Evolutionary conservation across 1,139 yeast species (phyloP).

Genomic region (Nematodospora anomalae): DNA sequence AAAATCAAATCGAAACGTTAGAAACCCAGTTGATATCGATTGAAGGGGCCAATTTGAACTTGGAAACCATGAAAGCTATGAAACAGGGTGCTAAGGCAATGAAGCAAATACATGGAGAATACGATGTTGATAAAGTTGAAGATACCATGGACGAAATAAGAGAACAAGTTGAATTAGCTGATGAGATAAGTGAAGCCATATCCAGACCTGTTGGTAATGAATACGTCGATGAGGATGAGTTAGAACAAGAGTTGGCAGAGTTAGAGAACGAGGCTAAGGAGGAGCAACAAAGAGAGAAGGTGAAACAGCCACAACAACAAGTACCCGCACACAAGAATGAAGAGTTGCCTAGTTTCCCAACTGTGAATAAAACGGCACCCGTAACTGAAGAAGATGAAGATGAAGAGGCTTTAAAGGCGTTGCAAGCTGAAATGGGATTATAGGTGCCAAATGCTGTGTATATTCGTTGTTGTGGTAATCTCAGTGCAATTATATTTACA

Average conservation of each 20-base stretch:
- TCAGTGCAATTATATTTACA: too few species aligned
- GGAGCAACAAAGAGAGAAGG: constrained; percentile 26
- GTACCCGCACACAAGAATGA: constrained; percentile 19
- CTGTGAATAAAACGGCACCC: constrained; percentile 42
- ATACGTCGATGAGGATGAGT: constrained; percentile 74
- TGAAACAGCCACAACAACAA: constrained; percentile 15
- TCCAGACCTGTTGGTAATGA: constrained; percentile 88
- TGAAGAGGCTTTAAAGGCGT: constrained; percentile 84
- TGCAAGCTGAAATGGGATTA: constrained; percentile 95
- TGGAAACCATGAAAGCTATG: constrained; percentile 99
- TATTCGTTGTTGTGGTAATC: not conserved
- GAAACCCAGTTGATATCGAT: constrained; percentile 89
- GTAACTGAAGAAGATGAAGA: constrained; percentile 72
- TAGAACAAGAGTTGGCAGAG: constrained; percentile 86
- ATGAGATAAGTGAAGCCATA: constrained; percentile 94
- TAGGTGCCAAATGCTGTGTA: constrained; percentile 25
- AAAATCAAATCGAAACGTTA: constrained; percentile 84
- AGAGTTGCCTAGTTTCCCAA: constrained; percentile 50
- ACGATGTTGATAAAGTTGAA: constrained; percentile 94
- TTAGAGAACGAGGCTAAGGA: constrained; percentile 78
- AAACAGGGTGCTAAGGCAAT: constrained; percentile 95
- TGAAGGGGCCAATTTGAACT: constrained; percentile 91
- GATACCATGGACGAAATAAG: constrained; percentile 98
- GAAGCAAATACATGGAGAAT: constrained; percentile 94
- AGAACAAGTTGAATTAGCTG: constrained; percentile 93